Evolutionary conservation across 129 eudicot genomes (phyloP).

Genomic region (Centrapalus pauciflorus): DNA sequence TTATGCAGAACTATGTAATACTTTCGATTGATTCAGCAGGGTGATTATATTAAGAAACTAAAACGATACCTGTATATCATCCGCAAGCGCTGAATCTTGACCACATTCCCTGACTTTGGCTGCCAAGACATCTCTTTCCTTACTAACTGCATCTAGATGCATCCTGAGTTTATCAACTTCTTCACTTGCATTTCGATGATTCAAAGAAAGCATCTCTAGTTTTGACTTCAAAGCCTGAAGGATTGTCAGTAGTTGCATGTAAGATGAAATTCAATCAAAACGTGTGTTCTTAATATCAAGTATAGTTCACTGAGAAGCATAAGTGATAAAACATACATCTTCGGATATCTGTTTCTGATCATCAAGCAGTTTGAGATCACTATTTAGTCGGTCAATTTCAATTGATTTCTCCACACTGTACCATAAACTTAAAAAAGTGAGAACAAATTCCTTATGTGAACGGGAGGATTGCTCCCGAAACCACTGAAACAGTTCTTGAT

Average conservation of each 20-base stretch:
- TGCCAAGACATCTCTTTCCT: conserved; percentile 42
- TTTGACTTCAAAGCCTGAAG: conserved; percentile 36
- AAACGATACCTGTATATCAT: conserved; percentile 39
- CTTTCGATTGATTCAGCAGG: neutral
- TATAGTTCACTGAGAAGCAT: neutral
- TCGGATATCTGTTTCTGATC: conserved; percentile 39
- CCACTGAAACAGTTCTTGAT: neutral
- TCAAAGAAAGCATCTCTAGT: conserved; percentile 34
- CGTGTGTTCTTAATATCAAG: too few species aligned
- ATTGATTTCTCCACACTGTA: conserved; percentile 42
- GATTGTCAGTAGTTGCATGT: conserved; percentile 3
- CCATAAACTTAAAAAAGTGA: neutral
- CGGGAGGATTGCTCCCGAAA: neutral
- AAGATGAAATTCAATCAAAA: neutral
- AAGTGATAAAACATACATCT: conserved; percentile 48
- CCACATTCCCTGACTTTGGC: conserved; percentile 31
- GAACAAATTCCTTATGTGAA: too few species aligned
- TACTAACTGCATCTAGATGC: conserved; percentile 37
- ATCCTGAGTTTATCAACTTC: conserved; percentile 42
- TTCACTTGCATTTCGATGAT: conserved; percentile 43
- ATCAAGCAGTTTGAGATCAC: conserved; percentile 35
- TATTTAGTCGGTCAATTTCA: conserved; percentile 47
- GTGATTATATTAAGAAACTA: conserved; percentile 5
- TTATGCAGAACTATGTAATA: neutral
- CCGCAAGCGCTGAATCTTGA: conserved; percentile 9